phyloP scores from a whole-genome alignment of 1,284 basidiomycete genomes.

The Puccinia novopanici region DNA sequence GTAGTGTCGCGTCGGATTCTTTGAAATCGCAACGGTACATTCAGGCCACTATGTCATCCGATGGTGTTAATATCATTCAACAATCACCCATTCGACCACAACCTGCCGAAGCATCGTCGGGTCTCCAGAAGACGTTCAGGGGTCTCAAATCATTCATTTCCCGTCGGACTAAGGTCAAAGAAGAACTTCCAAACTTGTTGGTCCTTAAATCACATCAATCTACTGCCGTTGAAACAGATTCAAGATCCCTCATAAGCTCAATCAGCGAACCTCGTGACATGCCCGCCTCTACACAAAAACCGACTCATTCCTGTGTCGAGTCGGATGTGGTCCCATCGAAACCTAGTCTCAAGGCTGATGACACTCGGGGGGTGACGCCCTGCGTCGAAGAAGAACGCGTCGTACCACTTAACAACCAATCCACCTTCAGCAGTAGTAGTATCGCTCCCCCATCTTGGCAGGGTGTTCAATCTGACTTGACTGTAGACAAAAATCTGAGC shows the following conservation, averaged over 20 bases:
- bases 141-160: slow-evolving; percentile 21
- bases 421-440: not conserved
- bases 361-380: not conserved
- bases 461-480: not conserved
- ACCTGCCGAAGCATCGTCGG: slow-evolving; percentile 11
- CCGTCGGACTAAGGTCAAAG: slow-evolving; percentile 4
- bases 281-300: not conserved
- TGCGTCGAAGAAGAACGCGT: not conserved
- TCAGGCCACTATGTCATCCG: not conserved
- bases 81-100: slow-evolving; percentile 3
- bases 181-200: not conserved
- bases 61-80: not conserved
- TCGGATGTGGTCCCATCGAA: not conserved
- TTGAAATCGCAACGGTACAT: not conserved
- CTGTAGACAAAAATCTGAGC: not conserved
- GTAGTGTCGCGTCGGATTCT: not conserved
- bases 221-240: not conserved
- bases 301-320: not conserved
- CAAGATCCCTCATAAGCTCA: not conserved
- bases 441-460: not conserved
- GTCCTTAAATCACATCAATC: not conserved
- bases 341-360: not conserved
- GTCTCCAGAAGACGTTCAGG: slow-evolving; percentile 16
- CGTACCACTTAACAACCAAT: not conserved
- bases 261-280: not conserved